Percentiles rank a stretch among this genome's conserved stretches.
These are phyloP conservation scores for Dicorynia guianensis DNA, from an alignment of 306 rosid genomes.

Conservation along the genomic window DNA sequence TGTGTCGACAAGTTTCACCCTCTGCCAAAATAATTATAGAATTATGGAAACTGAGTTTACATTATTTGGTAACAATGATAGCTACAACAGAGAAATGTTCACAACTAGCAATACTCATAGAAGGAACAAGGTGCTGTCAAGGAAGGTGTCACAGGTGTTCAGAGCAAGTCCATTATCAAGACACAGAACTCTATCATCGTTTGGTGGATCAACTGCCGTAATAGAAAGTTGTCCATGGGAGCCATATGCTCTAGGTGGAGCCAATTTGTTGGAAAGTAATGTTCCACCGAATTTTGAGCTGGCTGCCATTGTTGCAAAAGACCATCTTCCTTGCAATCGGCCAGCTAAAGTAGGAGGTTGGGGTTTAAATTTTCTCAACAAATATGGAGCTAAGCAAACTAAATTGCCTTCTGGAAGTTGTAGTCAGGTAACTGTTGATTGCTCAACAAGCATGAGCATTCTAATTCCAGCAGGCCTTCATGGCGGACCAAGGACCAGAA, in stretches of 20 bases:
- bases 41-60: constrained; percentile 76
- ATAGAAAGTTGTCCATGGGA: constrained; percentile 62
- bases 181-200: constrained; percentile 60
- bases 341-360: constrained; percentile 78
- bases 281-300: constrained; percentile 81
- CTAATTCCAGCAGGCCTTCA: constrained; percentile 90
- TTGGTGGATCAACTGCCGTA: constrained; percentile 44
- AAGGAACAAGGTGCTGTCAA: constrained; percentile 75
- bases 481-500: constrained; percentile 84
- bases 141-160: constrained; percentile 70
- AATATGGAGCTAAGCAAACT: constrained; percentile 54
- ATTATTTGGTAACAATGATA: constrained; percentile 62
- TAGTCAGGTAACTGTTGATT: constrained; percentile 52
- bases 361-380: constrained; percentile 94
- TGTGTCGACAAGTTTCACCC: constrained; percentile 71
- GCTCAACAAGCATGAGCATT: constrained; percentile 72
- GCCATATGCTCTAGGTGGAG: constrained; percentile 43
- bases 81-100: constrained; percentile 52
- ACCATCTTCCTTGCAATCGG: constrained; percentile 58
- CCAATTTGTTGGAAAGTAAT: constrained; percentile 46
- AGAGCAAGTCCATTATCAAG: constrained; percentile 63
- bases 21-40: constrained; percentile 62
- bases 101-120: constrained; percentile 53
- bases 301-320: constrained; percentile 82
- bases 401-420: constrained; percentile 49